These are phyloP conservation scores for Cladosporium oxysporum DNA, from an alignment of 2,329 filamentous ascomycete genomes.

Conservation along the genomic window DNA sequence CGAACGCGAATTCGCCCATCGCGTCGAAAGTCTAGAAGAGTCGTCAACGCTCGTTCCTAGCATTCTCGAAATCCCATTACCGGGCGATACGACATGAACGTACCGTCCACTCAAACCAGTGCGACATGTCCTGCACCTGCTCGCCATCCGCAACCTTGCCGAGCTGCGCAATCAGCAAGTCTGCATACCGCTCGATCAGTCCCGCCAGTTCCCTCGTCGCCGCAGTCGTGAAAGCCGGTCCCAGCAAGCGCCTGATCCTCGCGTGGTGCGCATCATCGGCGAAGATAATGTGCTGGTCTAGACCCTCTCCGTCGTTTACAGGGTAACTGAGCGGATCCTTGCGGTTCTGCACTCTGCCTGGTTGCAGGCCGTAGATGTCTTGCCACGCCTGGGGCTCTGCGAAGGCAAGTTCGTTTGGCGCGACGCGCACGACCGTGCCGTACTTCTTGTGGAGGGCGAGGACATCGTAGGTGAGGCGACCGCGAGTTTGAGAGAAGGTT, in stretches of 20 bases:
- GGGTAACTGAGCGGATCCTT: slow-evolving; percentile 29
- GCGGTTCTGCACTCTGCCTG: slow-evolving; percentile 27
- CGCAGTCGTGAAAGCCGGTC: slow-evolving; percentile 1
- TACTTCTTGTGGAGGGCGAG: slow-evolving; percentile 38
- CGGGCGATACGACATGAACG: neutral
- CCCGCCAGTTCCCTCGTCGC: neutral
- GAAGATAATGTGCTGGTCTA: slow-evolving; percentile 22
- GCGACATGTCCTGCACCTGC: slow-evolving; percentile 9
- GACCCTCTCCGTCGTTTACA: slow-evolving; percentile 11
- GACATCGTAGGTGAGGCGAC: slow-evolving; percentile 18
- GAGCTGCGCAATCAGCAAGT: neutral
- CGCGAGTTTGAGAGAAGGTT: slow-evolving; percentile 3
- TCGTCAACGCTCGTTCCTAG: neutral
- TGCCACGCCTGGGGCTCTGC: slow-evolving; percentile 44
- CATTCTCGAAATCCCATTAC: neutral
- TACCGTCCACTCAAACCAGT: slow-evolving; percentile 16
- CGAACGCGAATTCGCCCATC: slow-evolving; percentile 25
- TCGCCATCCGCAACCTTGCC: slow-evolving; percentile 1
- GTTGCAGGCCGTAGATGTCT: slow-evolving; percentile 42
- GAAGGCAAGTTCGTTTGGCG: slow-evolving; percentile 51
- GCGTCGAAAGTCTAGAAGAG: slow-evolving; percentile 21
- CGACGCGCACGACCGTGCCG: slow-evolving; percentile 49
- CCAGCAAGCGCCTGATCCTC: slow-evolving; percentile 8
- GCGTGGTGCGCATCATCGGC: neutral
- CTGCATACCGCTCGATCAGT: slow-evolving; percentile 9